Percentiles rank a stretch among this genome's conserved stretches.
phyloP scores from a whole-genome alignment of 257 asterid genomes.

The Galeopsis tetrahit region DNA sequence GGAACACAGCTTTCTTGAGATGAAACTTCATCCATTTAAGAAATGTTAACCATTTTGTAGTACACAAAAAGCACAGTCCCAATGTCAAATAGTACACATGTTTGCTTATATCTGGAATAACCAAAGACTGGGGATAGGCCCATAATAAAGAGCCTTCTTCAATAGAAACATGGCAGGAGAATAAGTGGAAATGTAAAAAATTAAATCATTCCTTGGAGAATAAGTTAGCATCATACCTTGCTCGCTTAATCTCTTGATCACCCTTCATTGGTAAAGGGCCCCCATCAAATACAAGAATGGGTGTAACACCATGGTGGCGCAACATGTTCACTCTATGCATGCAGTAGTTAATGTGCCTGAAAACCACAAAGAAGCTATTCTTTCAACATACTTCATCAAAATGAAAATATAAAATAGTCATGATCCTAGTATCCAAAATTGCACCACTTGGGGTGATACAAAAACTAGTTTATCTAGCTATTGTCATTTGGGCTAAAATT shows the following conservation, averaged over 20 bases:
- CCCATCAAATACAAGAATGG: constrained; percentile 95
- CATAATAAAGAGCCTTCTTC: background rate
- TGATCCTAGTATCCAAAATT: background rate
- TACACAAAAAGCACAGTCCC: background rate
- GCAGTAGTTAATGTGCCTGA: constrained; percentile 92
- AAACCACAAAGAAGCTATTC: constrained; percentile 25
- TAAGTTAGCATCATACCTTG: constrained; percentile 51
- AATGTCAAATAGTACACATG: background rate
- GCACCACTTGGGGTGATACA: background rate
- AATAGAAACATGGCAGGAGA: background rate
- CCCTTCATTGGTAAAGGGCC: constrained; percentile 90
- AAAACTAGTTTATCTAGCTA: background rate
- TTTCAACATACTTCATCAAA: constrained; percentile 26
- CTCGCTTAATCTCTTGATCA: constrained; percentile 90
- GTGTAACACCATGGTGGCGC: constrained; percentile 82
- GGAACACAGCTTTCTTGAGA: constrained; percentile 4
- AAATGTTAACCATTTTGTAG: background rate
- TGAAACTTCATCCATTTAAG: constrained; percentile 18
- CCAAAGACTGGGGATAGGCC: background rate
- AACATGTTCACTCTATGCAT: constrained; percentile 94
- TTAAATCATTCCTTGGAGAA: background rate
- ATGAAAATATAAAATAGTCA: background rate
- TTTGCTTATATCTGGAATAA: constrained; percentile 12
- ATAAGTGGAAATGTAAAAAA: constrained; percentile 18
- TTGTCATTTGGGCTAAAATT: background rate